Percentiles rank a stretch among this genome's conserved stretches.
Conservation (phyloP, 2,329 filamentous ascomycete genomes). For the Coniochaeta pulveracea region DNA sequence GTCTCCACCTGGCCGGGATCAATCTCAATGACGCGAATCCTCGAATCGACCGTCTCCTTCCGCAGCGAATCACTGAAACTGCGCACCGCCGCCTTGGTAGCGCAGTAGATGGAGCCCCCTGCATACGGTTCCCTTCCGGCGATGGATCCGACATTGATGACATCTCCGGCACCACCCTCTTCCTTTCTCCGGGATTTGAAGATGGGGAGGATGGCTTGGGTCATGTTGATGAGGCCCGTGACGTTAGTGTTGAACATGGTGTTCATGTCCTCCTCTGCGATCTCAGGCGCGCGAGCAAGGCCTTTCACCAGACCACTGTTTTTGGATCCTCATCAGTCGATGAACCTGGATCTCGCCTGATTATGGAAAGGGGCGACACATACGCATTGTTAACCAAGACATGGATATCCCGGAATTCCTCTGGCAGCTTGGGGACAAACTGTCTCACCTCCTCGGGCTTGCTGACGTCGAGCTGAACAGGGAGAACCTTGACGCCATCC, state of each 20-base stretch:
- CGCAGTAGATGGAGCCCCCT: slow-evolving; percentile 85
- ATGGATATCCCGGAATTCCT: slow-evolving; percentile 75
- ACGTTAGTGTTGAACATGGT: slow-evolving; percentile 91
- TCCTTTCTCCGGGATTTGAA: slow-evolving; percentile 64
- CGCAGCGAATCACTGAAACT: slow-evolving; percentile 75
- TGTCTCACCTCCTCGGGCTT: slow-evolving; percentile 59
- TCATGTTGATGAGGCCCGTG: slow-evolving; percentile 91
- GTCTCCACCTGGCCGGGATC: slow-evolving; percentile 93
- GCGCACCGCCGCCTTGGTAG: slow-evolving; percentile 79
- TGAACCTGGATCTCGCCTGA: background rate
- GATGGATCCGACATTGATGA: slow-evolving; percentile 90
- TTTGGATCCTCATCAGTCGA: background rate
- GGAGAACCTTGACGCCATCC: slow-evolving; percentile 67
- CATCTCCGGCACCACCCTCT: slow-evolving; percentile 60
- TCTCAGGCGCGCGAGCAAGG: slow-evolving; percentile 74
- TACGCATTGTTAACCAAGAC: slow-evolving; percentile 95
- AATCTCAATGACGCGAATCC: slow-evolving; percentile 76
- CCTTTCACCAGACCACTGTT: slow-evolving; percentile 77
- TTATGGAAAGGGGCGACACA: slow-evolving; percentile 21
- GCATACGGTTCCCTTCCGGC: slow-evolving; percentile 81
- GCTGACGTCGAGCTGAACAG: slow-evolving; percentile 80
- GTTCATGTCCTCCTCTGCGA: slow-evolving; percentile 70
- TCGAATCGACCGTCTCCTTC: slow-evolving; percentile 69
- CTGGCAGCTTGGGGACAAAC: slow-evolving; percentile 65
- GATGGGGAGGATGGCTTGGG: slow-evolving; percentile 75